A percentile compares a stretch with the other conserved stretches of the same genome.
Evolutionary conservation across 306 rosid genomes (phyloP).

Genomic region (Ammopiptanthus mongolicus): DNA sequence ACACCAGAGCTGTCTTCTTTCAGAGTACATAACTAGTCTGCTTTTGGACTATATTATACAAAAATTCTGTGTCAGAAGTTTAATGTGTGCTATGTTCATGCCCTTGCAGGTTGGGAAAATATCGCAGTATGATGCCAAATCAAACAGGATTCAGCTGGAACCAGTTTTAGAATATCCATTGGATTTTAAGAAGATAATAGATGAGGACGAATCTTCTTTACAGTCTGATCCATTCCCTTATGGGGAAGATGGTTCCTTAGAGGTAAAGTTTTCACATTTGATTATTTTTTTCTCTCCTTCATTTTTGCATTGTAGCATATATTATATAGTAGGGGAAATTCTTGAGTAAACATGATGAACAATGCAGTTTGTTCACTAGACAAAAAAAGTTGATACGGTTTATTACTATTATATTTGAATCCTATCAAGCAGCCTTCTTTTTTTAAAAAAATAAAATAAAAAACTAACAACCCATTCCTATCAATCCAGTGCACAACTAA

Average conservation of each 20-base stretch:
- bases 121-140: constrained; percentile 41
- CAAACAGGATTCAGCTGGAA: constrained; percentile 51
- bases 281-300: neutral
- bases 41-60: constrained; percentile 11
- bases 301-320: neutral
- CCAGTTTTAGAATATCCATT: constrained; percentile 70
- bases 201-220: constrained; percentile 38
- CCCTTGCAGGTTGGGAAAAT: constrained; percentile 73
- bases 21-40: constrained; percentile 51
- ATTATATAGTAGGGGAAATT: neutral
- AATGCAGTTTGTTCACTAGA: neutral
- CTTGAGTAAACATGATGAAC: neutral
- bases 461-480: neutral
- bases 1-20: constrained; percentile 83
- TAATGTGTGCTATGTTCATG: constrained; percentile 5
- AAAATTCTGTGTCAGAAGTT: constrained; percentile 1
- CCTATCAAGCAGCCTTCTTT: neutral
- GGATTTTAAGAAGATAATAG: constrained; percentile 49
- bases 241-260: constrained; percentile 80
- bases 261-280: constrained; percentile 42
- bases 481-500: neutral
- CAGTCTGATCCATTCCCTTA: constrained; percentile 52
- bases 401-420: neutral
- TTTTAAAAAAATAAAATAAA: neutral
- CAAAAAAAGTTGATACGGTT: neutral